Evolutionary conservation across 2,329 filamentous ascomycete species (phyloP).

Genomic region (Ascochyta pisi): DNA sequence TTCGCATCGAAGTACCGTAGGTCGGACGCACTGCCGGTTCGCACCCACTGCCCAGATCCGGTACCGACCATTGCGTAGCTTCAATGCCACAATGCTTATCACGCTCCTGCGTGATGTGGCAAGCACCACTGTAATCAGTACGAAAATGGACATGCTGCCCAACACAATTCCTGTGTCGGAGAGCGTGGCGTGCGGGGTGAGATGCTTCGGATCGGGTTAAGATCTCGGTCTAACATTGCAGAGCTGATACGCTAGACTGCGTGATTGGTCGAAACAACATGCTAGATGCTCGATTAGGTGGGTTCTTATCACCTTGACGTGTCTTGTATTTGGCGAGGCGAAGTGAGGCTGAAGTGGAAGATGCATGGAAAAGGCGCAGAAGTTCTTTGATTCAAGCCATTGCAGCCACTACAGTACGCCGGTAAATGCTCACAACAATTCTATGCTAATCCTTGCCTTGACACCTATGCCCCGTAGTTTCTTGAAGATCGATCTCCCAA

Average conservation of each 20-base stretch:
- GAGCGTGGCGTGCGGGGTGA: constrained; percentile 16
- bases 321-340: background rate
- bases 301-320: background rate
- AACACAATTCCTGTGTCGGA: constrained; percentile 6
- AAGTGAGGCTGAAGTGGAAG: constrained; percentile 1
- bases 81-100: constrained; percentile 9
- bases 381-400: background rate
- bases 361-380: background rate
- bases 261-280: constrained; percentile 9
- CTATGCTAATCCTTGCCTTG: background rate
- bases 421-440: background rate
- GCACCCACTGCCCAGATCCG: constrained; percentile 17
- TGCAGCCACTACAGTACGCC: constrained; percentile 2
- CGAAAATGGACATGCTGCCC: constrained; percentile 1
- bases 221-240: constrained; percentile 18
- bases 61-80: constrained; percentile 10
- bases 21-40: constrained; percentile 28
- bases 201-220: constrained; percentile 14
- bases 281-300: background rate
- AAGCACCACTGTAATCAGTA: constrained; percentile 1
- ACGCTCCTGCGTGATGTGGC: constrained; percentile 5
- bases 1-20: constrained; percentile 25
- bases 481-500: background rate
- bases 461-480: background rate
- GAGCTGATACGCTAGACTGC: constrained; percentile 13